A percentile compares a stretch with the other conserved stretches of the same genome.
Conservation (phyloP, 805 yeast genomes). For the Kazachstania kunashirensis region DNA sequence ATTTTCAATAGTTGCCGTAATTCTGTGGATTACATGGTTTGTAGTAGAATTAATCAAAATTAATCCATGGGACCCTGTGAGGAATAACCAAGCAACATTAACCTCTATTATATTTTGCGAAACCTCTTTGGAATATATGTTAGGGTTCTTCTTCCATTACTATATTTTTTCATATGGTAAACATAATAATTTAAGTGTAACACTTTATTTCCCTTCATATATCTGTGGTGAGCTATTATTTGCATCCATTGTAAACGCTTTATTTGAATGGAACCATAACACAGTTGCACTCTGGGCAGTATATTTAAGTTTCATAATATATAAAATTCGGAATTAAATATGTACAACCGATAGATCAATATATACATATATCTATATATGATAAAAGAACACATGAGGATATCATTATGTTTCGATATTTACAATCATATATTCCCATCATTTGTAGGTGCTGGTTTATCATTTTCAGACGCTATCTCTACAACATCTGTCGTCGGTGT, state of each 20-base stretch:
- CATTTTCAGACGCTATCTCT: background rate
- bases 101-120: conserved; percentile 8
- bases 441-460: no score
- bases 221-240: conserved; percentile 12
- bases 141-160: conserved; percentile 26
- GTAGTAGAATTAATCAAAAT: background rate
- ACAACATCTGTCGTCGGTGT: background rate
- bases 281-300: conserved; percentile 1
- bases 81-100: conserved; percentile 1
- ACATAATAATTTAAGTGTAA: conserved; percentile 11
- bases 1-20: conserved; percentile 9
- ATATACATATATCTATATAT: background rate
- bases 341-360: no score
- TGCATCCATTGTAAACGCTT: conserved; percentile 9
- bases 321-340: background rate
- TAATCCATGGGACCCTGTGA: conserved; percentile 17
- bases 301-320: background rate
- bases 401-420: no score
- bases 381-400: no score
- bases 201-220: conserved; percentile 20
- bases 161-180: conserved; percentile 16
- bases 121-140: conserved; percentile 12
- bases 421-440: no score
- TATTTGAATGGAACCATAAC: conserved; percentile 9
- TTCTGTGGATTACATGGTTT: conserved; percentile 4